Percentiles rank a stretch among this genome's conserved stretches.
phyloP scores from a whole-genome alignment of 345 rosid genomes.

The Ceriops tagal region DNA sequence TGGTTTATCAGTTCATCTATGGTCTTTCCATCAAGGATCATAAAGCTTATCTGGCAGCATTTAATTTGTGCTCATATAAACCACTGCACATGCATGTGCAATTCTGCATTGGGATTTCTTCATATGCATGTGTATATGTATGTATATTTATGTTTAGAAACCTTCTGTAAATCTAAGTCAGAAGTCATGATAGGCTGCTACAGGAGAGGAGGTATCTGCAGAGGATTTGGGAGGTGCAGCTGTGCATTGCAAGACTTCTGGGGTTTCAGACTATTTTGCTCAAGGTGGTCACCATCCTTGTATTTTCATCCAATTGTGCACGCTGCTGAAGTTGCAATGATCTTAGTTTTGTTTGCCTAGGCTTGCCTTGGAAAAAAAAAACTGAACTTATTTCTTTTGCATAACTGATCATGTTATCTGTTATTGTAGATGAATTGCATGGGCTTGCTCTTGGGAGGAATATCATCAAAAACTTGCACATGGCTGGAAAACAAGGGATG shows the following conservation, averaged over 20 bases:
- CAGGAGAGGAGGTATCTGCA: conserved; percentile 92
- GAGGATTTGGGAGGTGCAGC: conserved; percentile 91
- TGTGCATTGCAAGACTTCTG: conserved; percentile 88
- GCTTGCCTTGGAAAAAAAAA: not conserved
- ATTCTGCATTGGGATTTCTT: not conserved
- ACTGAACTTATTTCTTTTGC: not conserved
- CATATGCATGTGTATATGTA: not conserved
- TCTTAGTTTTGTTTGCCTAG: conserved; percentile 8
- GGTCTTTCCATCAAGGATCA: not conserved
- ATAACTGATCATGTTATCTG: conserved; percentile 9
- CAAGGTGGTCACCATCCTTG: conserved; percentile 54
- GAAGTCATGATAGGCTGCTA: conserved; percentile 83
- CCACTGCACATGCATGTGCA: not conserved
- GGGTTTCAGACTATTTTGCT: conserved; percentile 95
- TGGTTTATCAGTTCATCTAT: not conserved
- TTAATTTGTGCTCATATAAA: not conserved
- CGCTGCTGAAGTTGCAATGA: conserved; percentile 23
- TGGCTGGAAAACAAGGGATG: conserved; percentile 60
- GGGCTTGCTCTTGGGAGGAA: conserved; percentile 90
- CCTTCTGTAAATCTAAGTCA: conserved; percentile 24
- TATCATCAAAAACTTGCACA: conserved; percentile 86
- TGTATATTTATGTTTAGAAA: conserved; percentile 3
- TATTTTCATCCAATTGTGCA: conserved; percentile 1
- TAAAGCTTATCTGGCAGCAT: not conserved
- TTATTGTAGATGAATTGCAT: conserved; percentile 78